Percentiles rank a stretch among this genome's conserved stretches.
Evolutionary conservation across 805 yeast genomes (phyloP).

Genomic region (Sugiyamaella marilandica): DNA sequence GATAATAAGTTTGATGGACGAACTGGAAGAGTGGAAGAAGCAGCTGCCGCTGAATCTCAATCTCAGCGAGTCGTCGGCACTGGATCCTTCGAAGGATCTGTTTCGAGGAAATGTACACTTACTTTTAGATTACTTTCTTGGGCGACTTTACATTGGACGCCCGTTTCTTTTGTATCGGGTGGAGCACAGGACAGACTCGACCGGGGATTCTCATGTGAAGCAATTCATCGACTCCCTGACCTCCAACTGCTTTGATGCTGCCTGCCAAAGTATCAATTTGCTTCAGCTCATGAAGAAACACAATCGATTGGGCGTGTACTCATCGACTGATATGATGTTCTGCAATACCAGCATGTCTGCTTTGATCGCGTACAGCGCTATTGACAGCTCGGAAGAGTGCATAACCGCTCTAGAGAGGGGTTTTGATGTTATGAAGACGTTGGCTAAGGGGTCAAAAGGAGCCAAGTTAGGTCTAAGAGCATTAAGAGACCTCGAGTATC

Average conservation of each 20-base stretch:
- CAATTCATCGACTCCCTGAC: not conserved
- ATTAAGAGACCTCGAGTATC: slow-evolving; percentile 1
- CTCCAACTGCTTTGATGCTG: not conserved
- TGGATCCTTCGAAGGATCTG: not conserved
- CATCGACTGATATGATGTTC: slow-evolving; percentile 2
- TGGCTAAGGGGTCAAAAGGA: not conserved
- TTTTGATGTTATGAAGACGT: not conserved
- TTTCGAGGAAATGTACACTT: slow-evolving; percentile 4
- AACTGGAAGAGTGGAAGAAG: not conserved
- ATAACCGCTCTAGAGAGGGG: not conserved
- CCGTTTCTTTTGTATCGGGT: slow-evolving; percentile 1
- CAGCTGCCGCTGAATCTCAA: not conserved
- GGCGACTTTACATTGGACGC: not conserved
- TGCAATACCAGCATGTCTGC: not conserved
- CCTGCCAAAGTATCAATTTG: not conserved
- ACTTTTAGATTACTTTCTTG: not conserved
- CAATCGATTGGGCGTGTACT: not conserved
- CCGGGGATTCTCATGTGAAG: not conserved
- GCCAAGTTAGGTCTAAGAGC: not conserved
- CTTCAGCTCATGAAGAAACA: slow-evolving; percentile 3
- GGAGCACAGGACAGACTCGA: not conserved
- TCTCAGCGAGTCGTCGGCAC: not conserved
- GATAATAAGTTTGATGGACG: not conserved
- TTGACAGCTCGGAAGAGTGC: not conserved
- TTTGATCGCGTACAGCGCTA: not conserved